Conservation (phyloP, 2,329 filamentous ascomycete species). For the Arthrinium puccinioides region DNA sequence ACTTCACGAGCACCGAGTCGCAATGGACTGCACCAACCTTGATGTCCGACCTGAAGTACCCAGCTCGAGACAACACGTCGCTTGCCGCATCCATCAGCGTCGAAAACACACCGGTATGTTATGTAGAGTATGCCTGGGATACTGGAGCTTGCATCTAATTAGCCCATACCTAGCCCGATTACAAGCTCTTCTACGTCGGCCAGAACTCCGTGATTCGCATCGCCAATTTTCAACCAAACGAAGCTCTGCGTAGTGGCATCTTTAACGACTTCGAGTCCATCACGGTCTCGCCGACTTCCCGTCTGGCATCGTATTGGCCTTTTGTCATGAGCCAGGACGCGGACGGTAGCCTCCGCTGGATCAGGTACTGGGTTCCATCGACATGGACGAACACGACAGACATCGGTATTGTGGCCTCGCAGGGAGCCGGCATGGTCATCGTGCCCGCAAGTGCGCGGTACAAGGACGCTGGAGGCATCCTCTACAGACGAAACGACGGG, state of each 20-base stretch:
- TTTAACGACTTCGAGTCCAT: slow-evolving; percentile 3
- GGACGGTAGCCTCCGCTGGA: slow-evolving; percentile 2
- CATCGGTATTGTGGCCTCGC: slow-evolving; percentile 8
- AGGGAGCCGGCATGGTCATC: slow-evolving; percentile 7
- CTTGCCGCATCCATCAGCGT: slow-evolving; percentile 2
- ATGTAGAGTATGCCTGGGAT: too few species aligned
- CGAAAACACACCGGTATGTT: neutral
- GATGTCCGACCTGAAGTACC: neutral
- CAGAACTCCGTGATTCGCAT: neutral
- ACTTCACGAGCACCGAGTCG: neutral
- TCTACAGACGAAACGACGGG: slow-evolving; percentile 12
- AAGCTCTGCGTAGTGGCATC: neutral
- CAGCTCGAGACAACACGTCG: neutral
- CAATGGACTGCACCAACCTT: slow-evolving; percentile 1
- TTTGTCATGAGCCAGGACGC: slow-evolving; percentile 3
- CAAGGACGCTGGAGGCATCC: slow-evolving; percentile 8
- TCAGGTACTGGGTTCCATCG: slow-evolving; percentile 2
- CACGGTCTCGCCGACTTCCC: neutral
- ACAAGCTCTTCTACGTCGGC: slow-evolving; percentile 3
- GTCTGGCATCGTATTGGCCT: slow-evolving; percentile 5
- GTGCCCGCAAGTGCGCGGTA: slow-evolving; percentile 10
- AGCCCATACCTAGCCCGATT: too few species aligned
- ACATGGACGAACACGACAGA: neutral
- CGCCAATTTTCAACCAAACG: too few species aligned
- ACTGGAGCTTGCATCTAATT: too few species aligned